Conservation (phyloP, 106 monocot species). For the Dendrobium nobile region DNA sequence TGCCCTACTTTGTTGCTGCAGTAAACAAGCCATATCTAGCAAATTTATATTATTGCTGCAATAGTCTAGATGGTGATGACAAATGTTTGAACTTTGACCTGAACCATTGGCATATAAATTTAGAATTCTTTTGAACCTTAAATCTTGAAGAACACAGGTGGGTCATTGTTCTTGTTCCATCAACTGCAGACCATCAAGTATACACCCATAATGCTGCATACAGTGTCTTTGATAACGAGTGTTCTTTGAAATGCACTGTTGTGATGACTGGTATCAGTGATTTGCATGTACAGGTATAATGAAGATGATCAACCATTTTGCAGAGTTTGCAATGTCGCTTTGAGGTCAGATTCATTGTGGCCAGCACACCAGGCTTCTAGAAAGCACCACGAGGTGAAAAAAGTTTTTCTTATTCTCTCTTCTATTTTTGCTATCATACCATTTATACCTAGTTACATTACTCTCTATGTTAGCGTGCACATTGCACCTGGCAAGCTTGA, state of each 20-base stretch:
- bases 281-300: conserved; percentile 60
- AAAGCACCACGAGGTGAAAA: conserved; percentile 82
- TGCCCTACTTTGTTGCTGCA: too few relatives aligned
- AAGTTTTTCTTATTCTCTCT: background rate
- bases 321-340: conserved; percentile 74
- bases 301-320: conserved; percentile 85
- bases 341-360: conserved; percentile 90
- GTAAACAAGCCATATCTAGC: too few relatives aligned
- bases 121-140: background rate
- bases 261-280: background rate
- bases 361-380: conserved; percentile 84
- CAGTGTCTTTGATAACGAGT: background rate
- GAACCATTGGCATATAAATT: background rate
- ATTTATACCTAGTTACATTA: background rate
- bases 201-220: background rate
- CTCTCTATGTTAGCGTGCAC: background rate
- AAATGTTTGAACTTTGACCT: background rate
- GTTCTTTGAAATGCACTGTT: background rate
- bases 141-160: background rate
- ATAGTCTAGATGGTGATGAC: background rate
- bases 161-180: background rate
- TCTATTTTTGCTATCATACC: background rate
- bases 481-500: background rate
- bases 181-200: background rate
- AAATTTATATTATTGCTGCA: too few relatives aligned